Evolutionary conservation across 2,329 filamentous ascomycete species (phyloP).

Genomic region (Aspergillus sp.): DNA sequence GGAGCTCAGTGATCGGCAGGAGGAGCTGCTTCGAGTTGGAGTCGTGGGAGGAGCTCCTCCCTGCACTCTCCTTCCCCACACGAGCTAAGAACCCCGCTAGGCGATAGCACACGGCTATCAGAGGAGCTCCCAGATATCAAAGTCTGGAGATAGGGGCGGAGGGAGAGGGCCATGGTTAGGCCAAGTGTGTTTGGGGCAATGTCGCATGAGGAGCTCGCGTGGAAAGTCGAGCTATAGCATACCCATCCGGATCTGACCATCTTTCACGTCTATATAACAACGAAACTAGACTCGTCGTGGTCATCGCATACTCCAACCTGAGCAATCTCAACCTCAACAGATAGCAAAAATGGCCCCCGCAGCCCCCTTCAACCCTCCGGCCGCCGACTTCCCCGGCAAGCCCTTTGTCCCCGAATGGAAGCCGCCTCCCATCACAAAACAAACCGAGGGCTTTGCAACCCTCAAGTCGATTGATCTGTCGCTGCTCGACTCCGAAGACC

Average conservation of each 20-base stretch:
- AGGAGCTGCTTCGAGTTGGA: neutral
- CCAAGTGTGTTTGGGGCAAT: neutral
- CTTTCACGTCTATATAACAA: neutral
- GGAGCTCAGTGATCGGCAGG: neutral
- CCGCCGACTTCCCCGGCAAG: slow-evolving; percentile 44
- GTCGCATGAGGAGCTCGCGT: neutral
- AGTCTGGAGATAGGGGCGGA: neutral
- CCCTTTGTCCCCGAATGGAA: slow-evolving; percentile 50
- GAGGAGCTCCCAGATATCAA: neutral
- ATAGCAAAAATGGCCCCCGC: slow-evolving; percentile 28
- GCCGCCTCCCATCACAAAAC: slow-evolving; percentile 52
- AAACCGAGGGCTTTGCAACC: slow-evolving; percentile 50
- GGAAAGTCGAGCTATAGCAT: too few relatives aligned
- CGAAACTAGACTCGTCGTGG: neutral
- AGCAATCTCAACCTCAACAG: neutral
- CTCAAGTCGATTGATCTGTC: slow-evolving; percentile 52
- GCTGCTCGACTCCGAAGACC: slow-evolving; percentile 49
- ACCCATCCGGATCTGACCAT: neutral
- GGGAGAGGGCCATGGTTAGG: neutral
- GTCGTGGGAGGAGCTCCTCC: slow-evolving; percentile 4
- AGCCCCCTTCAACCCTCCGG: slow-evolving; percentile 48
- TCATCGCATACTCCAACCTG: neutral
- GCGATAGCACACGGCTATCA: neutral
- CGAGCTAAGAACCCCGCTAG: neutral
- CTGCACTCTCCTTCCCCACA: neutral